Evolutionary conservation across 2,329 filamentous ascomycete species (phyloP).

Genomic region (Grosmannia serpens): DNA sequence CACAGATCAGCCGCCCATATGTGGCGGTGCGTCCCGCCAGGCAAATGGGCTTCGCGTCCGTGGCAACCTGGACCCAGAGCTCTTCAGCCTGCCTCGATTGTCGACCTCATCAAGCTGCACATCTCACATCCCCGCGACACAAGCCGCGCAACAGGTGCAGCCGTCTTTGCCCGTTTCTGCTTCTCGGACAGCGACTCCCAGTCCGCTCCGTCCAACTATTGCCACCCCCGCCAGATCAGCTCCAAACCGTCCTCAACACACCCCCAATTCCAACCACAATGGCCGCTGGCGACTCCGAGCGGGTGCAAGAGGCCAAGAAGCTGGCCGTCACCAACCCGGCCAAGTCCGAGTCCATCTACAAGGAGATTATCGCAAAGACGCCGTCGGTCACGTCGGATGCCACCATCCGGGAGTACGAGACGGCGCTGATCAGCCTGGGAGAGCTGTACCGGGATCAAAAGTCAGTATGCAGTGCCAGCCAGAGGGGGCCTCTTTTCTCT

Average conservation of each 20-base stretch:
- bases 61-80: slow-evolving; percentile 7
- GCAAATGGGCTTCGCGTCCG: slow-evolving; percentile 7
- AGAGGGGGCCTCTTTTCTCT: not conserved
- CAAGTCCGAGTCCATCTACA: slow-evolving; percentile 80
- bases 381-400: slow-evolving; percentile 74
- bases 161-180: not conserved
- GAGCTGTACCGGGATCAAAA: slow-evolving; percentile 87
- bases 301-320: slow-evolving; percentile 83
- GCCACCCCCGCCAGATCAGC: too few relatives aligned
- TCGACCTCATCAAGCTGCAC: not conserved
- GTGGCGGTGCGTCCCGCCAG: slow-evolving; percentile 3
- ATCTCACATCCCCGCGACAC: not conserved
- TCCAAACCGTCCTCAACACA: not conserved
- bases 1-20: not conserved
- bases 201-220: not conserved
- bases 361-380: slow-evolving; percentile 76
- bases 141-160: not conserved
- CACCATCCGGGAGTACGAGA: slow-evolving; percentile 84
- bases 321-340: slow-evolving; percentile 67
- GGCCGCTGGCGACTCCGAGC: slow-evolving; percentile 46
- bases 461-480: slow-evolving; percentile 33
- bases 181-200: not conserved
- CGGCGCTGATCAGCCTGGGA: slow-evolving; percentile 75
- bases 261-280: slow-evolving; percentile 20
- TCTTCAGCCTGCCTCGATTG: not conserved